Evolutionary conservation across 495 filamentous ascomycete species (phyloP), one percentile per base, ranked within the genome.

Genomic region (Xylaria bambusicola): DNA sequence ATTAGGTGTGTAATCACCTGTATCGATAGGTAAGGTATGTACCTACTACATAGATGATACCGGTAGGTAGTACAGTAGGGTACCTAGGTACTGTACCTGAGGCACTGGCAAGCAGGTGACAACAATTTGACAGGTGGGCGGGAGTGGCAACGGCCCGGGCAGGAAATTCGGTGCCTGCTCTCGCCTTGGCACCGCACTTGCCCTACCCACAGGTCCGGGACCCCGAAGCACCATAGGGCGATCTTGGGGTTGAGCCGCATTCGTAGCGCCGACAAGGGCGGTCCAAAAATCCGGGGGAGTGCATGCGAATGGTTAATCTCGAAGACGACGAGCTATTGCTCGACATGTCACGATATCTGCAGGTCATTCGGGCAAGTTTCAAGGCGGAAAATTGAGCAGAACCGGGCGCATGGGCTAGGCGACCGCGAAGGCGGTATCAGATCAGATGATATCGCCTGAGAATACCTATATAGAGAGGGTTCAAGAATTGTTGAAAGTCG

Each of bases 241-340:
- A 70, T 56, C 64, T 67, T 67, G 58, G 62, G 64, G 66, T 70
- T 66, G 66, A 71, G 68, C 68, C 68, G 68, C 68, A 71, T 71
- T n/a, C 61, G 56, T 68, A 71, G 68, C 68, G 68, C 63, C 68
- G 66, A 66, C 58, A 66, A 68, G 60, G 58, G 66, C 67, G 68
- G 62, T 71, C 45, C 65, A 59, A 60, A n/a, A 68, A 66, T 64
- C 52, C 60, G 66, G 66, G 66, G 58, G 59, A 52, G 53, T 17
- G 41, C 59, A 48, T 68, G 50, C 17, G 44, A 63, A 17, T 66
- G 64, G 58, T 63, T 62, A 44, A 35, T 49, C 53, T 68, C 68
- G 68, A 71, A 71, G 68, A 61, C 26, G 66, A 36, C 26, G 42
- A 41, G 38, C 35, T 61, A 57, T 27, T 26, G 57, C 44, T 60